Base-by-base conservation (phyloP, 75 land plant species). In the Pseudotsuga menziesii region DNA sequence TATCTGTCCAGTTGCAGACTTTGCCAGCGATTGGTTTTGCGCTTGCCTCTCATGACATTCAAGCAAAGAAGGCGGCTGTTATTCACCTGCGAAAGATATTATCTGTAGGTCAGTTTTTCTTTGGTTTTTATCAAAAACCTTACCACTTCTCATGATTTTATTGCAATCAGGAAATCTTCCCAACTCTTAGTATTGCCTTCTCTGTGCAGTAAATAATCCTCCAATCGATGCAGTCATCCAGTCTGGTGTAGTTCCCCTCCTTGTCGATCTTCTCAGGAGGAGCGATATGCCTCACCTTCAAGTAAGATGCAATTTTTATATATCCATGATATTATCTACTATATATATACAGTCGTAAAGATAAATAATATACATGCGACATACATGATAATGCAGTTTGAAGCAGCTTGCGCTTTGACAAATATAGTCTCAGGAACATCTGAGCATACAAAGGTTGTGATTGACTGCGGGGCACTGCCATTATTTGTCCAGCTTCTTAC, bases 401-500 rank as follows among this genome's bases (percentile, higher is more conserved):
- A 83, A 66, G 85, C 85, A 27, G 85, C 85, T n/a, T 83, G 85
- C 84, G 84, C 83, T 73, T 56, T 83, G 25, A 83, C 85, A 22
- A 83, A 83, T 69, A 83, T 82, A 70, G 85, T 84, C 20, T 83
- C 83, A 6, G 85, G 85, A 26, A 83, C 83, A 12, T 83, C 85
- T 1, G 85, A 83, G 48, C 85, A 83, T 36, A 83, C 85, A 9
- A 57, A 58, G 17, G 78, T 56, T 13, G 85, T 83, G 19, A 83
- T 83, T 56, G 77, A 83, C 48, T 84, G 81, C 55, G 85, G 85
- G 3, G 85, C 85, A 20, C 79, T 83, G 25, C 85, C 85, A 20
- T 60, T 83, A 16, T 83, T 83, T 61, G 83, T 82, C 23, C 79
- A 83, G 59, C 85, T 83, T 27, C 79, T 83, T 23, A 59, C 79